phyloP scores from a whole-genome alignment of 2,329 filamentous ascomycete genomes.

The Periconia macrospinosa region DNA sequence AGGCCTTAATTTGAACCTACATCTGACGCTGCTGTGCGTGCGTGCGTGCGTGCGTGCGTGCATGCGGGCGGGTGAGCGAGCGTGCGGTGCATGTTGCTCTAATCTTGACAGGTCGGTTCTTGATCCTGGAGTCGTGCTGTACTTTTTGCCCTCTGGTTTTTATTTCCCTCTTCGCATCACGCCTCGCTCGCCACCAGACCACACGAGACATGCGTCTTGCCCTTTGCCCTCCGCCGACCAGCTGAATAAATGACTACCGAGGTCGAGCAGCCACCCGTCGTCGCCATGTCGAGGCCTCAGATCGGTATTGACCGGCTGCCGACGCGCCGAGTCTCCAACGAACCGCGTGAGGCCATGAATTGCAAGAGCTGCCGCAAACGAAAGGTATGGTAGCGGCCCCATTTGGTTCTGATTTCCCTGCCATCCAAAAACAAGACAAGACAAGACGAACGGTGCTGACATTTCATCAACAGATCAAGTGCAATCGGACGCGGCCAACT shows the following conservation, averaged over 20 bases:
- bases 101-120: not conserved
- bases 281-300: slow-evolving; percentile 70
- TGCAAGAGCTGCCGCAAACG: slow-evolving; percentile 92
- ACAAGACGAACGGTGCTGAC: slow-evolving; percentile 19
- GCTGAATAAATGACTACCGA: slow-evolving; percentile 31
- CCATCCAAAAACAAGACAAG: too few relatives aligned
- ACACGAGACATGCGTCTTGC: slow-evolving; percentile 37
- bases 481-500: slow-evolving; percentile 79
- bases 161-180: slow-evolving; percentile 5
- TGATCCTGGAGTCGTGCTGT: not conserved
- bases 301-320: slow-evolving; percentile 80
- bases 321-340: slow-evolving; percentile 68
- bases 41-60: too few relatives aligned
- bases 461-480: slow-evolving; percentile 71
- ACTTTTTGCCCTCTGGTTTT: not conserved
- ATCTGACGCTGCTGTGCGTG: slow-evolving; percentile 24
- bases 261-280: slow-evolving; percentile 30
- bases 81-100: slow-evolving; percentile 26
- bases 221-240: slow-evolving; percentile 17
- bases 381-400: slow-evolving; percentile 69
- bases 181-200: slow-evolving; percentile 16
- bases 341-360: slow-evolving; percentile 89
- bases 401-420: too few relatives aligned
- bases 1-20: slow-evolving; percentile 45
- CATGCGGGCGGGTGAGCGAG: too few relatives aligned